phyloP scores from a whole-genome alignment of 495 filamentous ascomycete species.

The Talaromyces adpressus region DNA sequence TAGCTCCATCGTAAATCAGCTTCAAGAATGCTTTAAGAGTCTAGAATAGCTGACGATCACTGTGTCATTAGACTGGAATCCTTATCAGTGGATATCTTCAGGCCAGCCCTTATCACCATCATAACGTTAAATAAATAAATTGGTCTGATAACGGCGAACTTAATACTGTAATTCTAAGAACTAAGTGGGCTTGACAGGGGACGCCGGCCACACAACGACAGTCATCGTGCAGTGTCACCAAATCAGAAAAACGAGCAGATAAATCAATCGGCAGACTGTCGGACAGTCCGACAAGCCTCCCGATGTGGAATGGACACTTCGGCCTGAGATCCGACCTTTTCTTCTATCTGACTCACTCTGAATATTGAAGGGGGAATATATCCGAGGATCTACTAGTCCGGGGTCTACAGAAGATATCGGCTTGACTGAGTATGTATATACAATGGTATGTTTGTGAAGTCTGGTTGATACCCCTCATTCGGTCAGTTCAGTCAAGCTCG shows the following conservation, averaged over 20 bases:
- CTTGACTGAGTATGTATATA: too few relatives aligned
- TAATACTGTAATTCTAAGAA: neutral
- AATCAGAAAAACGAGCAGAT: neutral
- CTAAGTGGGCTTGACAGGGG: neutral
- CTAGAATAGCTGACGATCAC: neutral
- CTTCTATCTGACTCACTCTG: neutral
- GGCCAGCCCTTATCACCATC: neutral
- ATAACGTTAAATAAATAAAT: neutral
- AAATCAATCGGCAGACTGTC: neutral
- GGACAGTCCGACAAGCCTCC: neutral
- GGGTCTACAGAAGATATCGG: neutral
- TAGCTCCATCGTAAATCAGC: neutral
- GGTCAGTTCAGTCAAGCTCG: too few relatives aligned
- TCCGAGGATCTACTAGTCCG: neutral
- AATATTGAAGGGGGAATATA: neutral
- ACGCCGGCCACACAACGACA: neutral
- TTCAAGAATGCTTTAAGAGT: neutral
- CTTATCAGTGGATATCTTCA: neutral
- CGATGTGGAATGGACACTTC: neutral
- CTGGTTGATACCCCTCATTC: too few relatives aligned
- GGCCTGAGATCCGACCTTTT: neutral
- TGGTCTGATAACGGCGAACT: neutral
- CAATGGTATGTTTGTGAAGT: neutral
- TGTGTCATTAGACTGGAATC: neutral
- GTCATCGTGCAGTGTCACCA: too few relatives aligned